A percentile compares a stretch with the other conserved stretches of the same genome.
Conservation (phyloP, 2,329 filamentous ascomycete species). For the Metarhizium rileyi region DNA sequence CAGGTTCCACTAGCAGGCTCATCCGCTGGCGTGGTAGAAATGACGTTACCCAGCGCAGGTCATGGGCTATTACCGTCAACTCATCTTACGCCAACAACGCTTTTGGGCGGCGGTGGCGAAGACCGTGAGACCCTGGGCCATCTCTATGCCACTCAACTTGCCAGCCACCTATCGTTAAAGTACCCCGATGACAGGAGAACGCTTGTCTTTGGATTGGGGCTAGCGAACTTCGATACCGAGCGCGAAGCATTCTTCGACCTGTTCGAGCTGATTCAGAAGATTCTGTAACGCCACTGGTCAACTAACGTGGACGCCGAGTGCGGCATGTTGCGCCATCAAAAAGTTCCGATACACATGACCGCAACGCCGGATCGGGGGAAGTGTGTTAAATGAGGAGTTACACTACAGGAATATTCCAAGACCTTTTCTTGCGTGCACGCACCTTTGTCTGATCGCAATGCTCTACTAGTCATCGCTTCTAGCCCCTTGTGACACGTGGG, state of each 20-base stretch:
- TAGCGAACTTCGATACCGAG: slow-evolving; percentile 39
- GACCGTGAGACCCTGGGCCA: slow-evolving; percentile 78
- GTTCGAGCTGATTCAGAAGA: slow-evolving; percentile 50
- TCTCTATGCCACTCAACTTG: slow-evolving; percentile 82
- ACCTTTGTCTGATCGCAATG: neutral
- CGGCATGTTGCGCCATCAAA: neutral
- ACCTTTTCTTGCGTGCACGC: neutral
- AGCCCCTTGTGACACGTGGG: neutral
- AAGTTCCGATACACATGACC: neutral
- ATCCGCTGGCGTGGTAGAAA: slow-evolving; percentile 53
- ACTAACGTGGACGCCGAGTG: neutral
- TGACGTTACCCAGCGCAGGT: slow-evolving; percentile 38
- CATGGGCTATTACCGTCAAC: slow-evolving; percentile 59
- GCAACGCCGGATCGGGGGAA: neutral
- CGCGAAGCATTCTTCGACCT: slow-evolving; percentile 55
- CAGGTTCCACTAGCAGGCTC: slow-evolving; percentile 69
- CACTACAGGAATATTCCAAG: neutral
- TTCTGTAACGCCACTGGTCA: slow-evolving; percentile 28
- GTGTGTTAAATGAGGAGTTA: neutral
- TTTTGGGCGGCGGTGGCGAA: slow-evolving; percentile 73
- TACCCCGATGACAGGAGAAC: slow-evolving; percentile 54
- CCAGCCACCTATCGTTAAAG: slow-evolving; percentile 64
- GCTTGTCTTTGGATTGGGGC: slow-evolving; percentile 51
- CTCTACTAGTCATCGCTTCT: neutral
- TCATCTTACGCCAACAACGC: slow-evolving; percentile 75